phyloP scores from a whole-genome alignment of 108 stramenopile genomes.

The Fragilariopsis cylindrus region DNA sequence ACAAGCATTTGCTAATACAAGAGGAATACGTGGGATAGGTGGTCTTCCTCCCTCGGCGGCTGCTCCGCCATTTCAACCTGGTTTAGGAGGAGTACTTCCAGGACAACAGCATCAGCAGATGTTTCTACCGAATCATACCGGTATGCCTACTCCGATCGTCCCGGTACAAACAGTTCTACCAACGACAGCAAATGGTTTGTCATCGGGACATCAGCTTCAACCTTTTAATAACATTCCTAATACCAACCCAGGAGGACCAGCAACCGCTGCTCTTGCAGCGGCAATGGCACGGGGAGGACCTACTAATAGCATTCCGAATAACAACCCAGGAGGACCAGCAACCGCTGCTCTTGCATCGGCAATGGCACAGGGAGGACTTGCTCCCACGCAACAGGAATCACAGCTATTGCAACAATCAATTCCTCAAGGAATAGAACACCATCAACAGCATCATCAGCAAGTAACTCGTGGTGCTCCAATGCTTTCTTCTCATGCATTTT shows the following conservation, averaged over 20 bases:
- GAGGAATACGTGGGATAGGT: neutral
- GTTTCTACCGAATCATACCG: constrained; percentile 5
- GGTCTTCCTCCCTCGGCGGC: constrained; percentile 4
- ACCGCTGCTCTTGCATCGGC: constrained; percentile 5
- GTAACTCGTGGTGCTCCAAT: constrained; percentile 5
- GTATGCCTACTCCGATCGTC: neutral
- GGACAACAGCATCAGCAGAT: constrained; percentile 26
- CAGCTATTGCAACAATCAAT: constrained; percentile 5
- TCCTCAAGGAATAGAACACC: constrained; percentile 3
- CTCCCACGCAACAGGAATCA: constrained; percentile 5
- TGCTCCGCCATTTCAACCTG: constrained; percentile 15
- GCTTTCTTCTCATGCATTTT: constrained; percentile 10
- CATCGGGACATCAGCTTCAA: too few relatives aligned
- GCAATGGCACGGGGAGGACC: neutral
- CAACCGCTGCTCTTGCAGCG: neutral
- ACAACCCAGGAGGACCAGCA: constrained; percentile 7
- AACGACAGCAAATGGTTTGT: neutral
- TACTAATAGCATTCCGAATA: neutral
- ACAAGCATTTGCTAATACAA: constrained; percentile 9
- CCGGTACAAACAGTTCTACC: neutral
- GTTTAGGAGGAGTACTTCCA: constrained; percentile 11
- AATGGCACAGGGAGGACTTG: constrained; percentile 11
- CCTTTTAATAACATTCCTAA: neutral
- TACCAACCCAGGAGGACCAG: constrained; percentile 7
- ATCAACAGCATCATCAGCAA: constrained; percentile 18